Evolutionary conservation across 106 monocot genomes (phyloP).

Genomic region (Apostasia ramifera): DNA sequence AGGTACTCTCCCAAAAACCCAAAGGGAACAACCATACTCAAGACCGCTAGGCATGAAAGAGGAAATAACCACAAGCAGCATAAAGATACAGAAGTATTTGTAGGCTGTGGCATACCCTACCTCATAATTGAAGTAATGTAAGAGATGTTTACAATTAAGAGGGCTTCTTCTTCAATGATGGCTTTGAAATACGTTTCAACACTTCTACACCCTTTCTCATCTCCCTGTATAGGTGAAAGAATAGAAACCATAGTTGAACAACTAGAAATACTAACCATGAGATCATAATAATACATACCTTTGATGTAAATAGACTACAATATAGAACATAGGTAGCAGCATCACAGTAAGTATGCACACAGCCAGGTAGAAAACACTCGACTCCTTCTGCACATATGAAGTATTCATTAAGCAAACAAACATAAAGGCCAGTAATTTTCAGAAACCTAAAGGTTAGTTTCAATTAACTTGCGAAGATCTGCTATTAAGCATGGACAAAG

Average conservation of each 20-base stretch:
- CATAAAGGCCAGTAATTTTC: background rate
- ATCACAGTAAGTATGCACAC: conserved; percentile 61
- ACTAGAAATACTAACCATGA: background rate
- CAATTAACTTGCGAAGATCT: background rate
- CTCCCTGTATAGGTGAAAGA: conserved; percentile 38
- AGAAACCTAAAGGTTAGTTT: background rate
- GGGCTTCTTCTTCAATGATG: conserved; percentile 60
- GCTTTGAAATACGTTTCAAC: conserved; percentile 74
- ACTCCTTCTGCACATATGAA: conserved; percentile 60
- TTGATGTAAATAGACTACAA: conserved; percentile 66
- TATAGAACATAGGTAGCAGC: conserved; percentile 89
- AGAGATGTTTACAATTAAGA: conserved; percentile 27
- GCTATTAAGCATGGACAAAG: background rate
- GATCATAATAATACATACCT: conserved; percentile 32
- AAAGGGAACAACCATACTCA: too few species aligned
- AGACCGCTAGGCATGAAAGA: too few species aligned
- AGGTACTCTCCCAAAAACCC: too few species aligned
- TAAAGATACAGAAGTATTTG: background rate
- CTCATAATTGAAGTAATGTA: background rate
- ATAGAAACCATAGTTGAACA: conserved; percentile 3
- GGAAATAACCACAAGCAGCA: background rate
- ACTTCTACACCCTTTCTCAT: conserved; percentile 53
- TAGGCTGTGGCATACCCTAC: background rate
- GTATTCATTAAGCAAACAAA: conserved; percentile 1
- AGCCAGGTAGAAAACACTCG: conserved; percentile 63